phyloP scores from a whole-genome alignment of 2,329 filamentous ascomycete genomes.

The Cordyceps farinosa region DNA sequence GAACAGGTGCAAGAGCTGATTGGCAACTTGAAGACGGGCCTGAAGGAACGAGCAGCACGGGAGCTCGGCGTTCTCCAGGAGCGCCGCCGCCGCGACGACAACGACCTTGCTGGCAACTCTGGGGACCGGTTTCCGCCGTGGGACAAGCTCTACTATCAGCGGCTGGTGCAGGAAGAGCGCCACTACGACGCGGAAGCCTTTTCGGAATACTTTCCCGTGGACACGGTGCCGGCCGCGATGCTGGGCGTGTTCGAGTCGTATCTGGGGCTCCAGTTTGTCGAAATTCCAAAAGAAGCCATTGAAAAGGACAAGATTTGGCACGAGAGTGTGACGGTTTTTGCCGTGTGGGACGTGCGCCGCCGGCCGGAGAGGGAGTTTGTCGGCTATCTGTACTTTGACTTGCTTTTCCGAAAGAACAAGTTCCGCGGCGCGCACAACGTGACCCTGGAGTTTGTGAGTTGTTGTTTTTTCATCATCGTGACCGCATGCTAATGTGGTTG shows the following conservation, averaged over 20 bases:
- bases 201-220: slow-evolving; percentile 54
- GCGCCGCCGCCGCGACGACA: background rate
- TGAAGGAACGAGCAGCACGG: background rate
- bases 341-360: background rate
- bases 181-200: slow-evolving; percentile 52
- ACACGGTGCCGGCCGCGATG: slow-evolving; percentile 51
- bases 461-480: background rate
- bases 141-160: slow-evolving; percentile 44
- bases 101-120: background rate
- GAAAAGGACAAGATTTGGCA: slow-evolving; percentile 42
- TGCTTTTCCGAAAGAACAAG: slow-evolving; percentile 52
- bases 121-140: slow-evolving; percentile 11
- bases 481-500: too few relatives aligned
- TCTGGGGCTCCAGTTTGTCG: slow-evolving; percentile 52
- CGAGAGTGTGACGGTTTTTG: background rate
- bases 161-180: slow-evolving; percentile 51
- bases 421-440: slow-evolving; percentile 56
- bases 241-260: slow-evolving; percentile 53
- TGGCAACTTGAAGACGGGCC: background rate
- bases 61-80: background rate
- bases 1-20: slow-evolving; percentile 39
- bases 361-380: slow-evolving; percentile 43
- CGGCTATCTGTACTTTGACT: slow-evolving; percentile 55
- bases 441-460: slow-evolving; percentile 25
- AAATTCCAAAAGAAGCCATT: slow-evolving; percentile 45